These are phyloP conservation scores for Hyphopichia wangnamkhiaoensis DNA, from an alignment of 1,139 yeast species.

Conservation along the genomic window DNA sequence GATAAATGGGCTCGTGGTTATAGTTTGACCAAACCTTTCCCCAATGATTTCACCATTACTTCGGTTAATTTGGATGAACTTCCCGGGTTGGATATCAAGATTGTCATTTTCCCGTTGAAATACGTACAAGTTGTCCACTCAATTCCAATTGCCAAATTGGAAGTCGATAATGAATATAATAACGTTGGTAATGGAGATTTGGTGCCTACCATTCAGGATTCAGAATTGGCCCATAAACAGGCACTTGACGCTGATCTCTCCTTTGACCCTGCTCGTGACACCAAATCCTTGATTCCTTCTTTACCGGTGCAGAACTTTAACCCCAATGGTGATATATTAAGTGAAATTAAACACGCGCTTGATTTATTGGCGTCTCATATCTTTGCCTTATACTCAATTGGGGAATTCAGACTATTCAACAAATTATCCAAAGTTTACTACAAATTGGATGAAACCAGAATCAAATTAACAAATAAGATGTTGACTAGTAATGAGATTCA, in stretches of 20 bases:
- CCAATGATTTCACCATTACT: slow-evolving; percentile 65
- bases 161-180: slow-evolving; percentile 32
- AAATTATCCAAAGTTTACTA: slow-evolving; percentile 55
- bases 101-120: slow-evolving; percentile 63
- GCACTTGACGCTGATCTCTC: slow-evolving; percentile 27
- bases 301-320: slow-evolving; percentile 50
- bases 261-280: slow-evolving; percentile 6
- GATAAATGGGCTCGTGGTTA: slow-evolving; percentile 83
- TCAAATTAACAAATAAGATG: slow-evolving; percentile 56
- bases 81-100: slow-evolving; percentile 52
- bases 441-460: slow-evolving; percentile 63
- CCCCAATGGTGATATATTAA: slow-evolving; percentile 44
- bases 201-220: slow-evolving; percentile 49
- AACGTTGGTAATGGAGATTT: slow-evolving; percentile 30
- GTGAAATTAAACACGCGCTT: slow-evolving; percentile 60
- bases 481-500: slow-evolving; percentile 61
- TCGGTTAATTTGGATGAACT: slow-evolving; percentile 62
- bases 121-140: slow-evolving; percentile 44
- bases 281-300: slow-evolving; percentile 43
- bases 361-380: slow-evolving; percentile 62
- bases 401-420: slow-evolving; percentile 62
- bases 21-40: slow-evolving; percentile 60
- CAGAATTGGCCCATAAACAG: slow-evolving; percentile 36
- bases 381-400: slow-evolving; percentile 68
- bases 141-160: slow-evolving; percentile 28